Percentiles rank a stretch among this genome's conserved stretches.
Conservation (phyloP, 176 grass and related monocot genomes). For the Zoysia pacifica region DNA sequence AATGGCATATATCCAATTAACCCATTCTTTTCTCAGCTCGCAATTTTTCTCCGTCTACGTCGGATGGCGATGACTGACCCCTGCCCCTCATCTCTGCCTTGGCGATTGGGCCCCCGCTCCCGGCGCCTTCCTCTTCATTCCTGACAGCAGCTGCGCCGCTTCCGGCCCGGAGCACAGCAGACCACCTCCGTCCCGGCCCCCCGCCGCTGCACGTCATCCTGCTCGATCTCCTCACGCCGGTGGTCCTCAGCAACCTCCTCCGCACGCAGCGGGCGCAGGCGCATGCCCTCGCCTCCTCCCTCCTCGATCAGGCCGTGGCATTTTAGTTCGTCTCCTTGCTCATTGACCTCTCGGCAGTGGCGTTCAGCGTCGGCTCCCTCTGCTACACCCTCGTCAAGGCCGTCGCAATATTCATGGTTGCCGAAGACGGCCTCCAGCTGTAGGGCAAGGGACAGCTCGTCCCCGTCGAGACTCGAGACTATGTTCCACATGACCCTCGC, state of each 20-base stretch:
- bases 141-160: too few relatives aligned
- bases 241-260: constrained; percentile 63
- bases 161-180: too few relatives aligned
- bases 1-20: too few relatives aligned
- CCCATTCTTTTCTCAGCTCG: too few relatives aligned
- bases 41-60: too few relatives aligned
- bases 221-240: constrained; percentile 79
- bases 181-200: too few relatives aligned
- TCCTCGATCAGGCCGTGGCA: constrained; percentile 42
- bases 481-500: constrained; percentile 74
- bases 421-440: constrained; percentile 11
- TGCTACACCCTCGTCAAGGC: constrained; percentile 81
- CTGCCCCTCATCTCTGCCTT: too few relatives aligned
- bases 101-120: too few relatives aligned
- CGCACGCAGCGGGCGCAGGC: background rate
- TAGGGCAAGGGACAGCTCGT: constrained; percentile 47
- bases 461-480: constrained; percentile 50
- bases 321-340: constrained; percentile 74
- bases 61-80: too few relatives aligned
- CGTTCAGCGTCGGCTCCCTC: constrained; percentile 63
- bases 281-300: background rate
- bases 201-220: constrained; percentile 83
- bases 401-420: constrained; percentile 37
- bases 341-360: constrained; percentile 69
- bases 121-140: too few relatives aligned